Conservation (phyloP, 208 protist genomes). For the Trypanosoma theileri region DNA sequence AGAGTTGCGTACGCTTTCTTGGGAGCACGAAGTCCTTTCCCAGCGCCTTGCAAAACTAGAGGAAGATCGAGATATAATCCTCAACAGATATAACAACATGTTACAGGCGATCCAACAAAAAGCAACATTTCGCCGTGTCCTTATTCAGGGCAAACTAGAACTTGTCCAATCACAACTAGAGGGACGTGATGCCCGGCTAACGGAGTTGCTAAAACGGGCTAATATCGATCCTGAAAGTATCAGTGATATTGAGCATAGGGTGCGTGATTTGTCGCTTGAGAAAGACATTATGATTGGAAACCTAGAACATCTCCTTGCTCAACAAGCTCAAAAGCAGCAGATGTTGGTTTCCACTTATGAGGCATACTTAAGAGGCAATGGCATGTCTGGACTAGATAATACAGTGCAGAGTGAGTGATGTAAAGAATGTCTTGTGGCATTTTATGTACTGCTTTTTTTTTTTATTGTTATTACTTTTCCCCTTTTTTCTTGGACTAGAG, state of each 20-base stretch:
- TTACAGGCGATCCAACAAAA: constrained; percentile 96
- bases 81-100: constrained; percentile 94
- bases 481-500: constrained; percentile 2
- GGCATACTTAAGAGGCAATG: constrained; percentile 81
- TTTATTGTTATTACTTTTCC: constrained; percentile 16
- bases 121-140: constrained; percentile 92
- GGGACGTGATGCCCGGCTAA: constrained; percentile 91
- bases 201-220: constrained; percentile 91
- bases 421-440: constrained; percentile 13
- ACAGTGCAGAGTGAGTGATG: constrained; percentile 23
- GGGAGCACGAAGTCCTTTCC: constrained; percentile 96
- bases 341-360: constrained; percentile 76
- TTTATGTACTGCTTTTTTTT: constrained; percentile 4
- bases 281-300: constrained; percentile 97
- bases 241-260: constrained; percentile 88
- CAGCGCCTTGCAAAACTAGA: constrained; percentile 92
- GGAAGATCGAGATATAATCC: constrained; percentile 95
- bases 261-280: constrained; percentile 95
- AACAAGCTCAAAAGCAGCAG: constrained; percentile 68
- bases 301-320: constrained; percentile 85
- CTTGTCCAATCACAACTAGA: constrained; percentile 92
- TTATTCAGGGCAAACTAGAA: constrained; percentile 95
- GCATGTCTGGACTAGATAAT: constrained; percentile 44
- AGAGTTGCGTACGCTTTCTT: constrained; percentile 88
- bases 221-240: constrained; percentile 94